phyloP scores from a whole-genome alignment of 2,329 filamentous ascomycete genomes.

The Anisogramma anomala region DNA sequence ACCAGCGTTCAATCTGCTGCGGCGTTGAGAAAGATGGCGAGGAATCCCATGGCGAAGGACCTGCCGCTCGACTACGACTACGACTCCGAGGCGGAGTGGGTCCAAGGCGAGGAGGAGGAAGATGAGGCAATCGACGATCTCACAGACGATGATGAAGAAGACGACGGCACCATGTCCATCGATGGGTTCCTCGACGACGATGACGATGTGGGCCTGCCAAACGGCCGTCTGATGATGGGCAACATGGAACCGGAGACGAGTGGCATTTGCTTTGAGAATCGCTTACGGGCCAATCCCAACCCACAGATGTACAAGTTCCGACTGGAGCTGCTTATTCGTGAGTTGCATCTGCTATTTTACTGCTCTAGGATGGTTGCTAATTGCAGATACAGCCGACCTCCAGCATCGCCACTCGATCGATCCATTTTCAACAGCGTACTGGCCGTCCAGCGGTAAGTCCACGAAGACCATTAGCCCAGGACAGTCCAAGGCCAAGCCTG shows the following conservation, averaged over 20 bases:
- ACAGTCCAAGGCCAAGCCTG: constrained; percentile 21
- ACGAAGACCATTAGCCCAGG: neutral
- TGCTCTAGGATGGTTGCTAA: constrained; percentile 2
- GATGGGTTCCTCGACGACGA: constrained; percentile 83
- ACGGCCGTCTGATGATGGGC: constrained; percentile 29
- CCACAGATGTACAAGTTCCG: constrained; percentile 47
- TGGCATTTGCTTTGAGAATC: constrained; percentile 74
- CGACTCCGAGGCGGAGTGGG: constrained; percentile 78
- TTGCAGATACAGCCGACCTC: constrained; percentile 29
- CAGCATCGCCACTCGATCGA: constrained; percentile 53
- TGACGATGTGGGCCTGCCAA: constrained; percentile 52
- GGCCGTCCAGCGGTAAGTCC: constrained; percentile 37
- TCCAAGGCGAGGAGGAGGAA: constrained; percentile 59
- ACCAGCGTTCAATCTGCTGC: constrained; percentile 46
- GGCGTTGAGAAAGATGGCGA: constrained; percentile 39
- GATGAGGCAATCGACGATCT: constrained; percentile 48
- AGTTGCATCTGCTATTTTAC: constrained; percentile 22
- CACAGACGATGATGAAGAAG: constrained; percentile 57
- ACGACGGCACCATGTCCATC: constrained; percentile 73
- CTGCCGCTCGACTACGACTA: constrained; percentile 69
- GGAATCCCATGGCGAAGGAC: constrained; percentile 39
- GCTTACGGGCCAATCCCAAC: constrained; percentile 32
- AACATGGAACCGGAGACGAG: constrained; percentile 60
- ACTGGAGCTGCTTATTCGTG: constrained; percentile 66
- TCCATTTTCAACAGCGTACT: constrained; percentile 75